Base-by-base conservation (phyloP, 2,329 filamentous ascomycete species). In the Orbilia brochopaga region DNA sequence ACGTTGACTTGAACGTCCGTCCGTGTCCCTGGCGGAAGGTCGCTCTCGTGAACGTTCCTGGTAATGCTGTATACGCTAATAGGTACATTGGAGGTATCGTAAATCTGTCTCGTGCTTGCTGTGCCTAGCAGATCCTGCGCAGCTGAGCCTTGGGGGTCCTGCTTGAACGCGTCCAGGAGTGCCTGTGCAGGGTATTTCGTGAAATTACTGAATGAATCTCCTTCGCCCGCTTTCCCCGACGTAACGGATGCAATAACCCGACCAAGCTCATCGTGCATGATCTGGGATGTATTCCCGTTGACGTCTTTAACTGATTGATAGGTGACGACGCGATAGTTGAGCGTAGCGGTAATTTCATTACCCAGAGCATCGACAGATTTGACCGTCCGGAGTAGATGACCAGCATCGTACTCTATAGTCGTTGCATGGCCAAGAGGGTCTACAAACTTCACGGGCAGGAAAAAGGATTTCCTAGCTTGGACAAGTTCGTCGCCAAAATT, bases 71-170 rank as follows among this genome's bases (percentile, higher is more conserved):
- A 51, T 11, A 21, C 17, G 19, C 15, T 3, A 15, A 51, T 51
- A 11, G 46, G 46, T 10, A 51, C 23, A 4, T 13, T 51, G 10
- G 46, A 51, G 19, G 46, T 51, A 17, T 57, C 21, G n/a, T 57
- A 57, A 15, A 57, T 57, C 21, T n/a, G 21, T 13, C 35, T 15
- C 3, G 32, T 5, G 6, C 17, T 58, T 2, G 40, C 10, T 13
- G 21, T 32, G 2, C 55, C 55, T 21, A 58, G 42, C 6, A 58
- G 19, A 32, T 54, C 51, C 27, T 54, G 51, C 2, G 51, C 51
- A 3, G 51, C 51, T 27, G 51, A 32, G 11, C 51, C n/a, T 17
- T 54, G 51, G 2, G 51, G 51, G 27, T 32, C n/a, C 24, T 54
- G 23, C 6, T 54, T 8, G 17, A 54, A 54, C 6, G 23, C 17